A percentile compares a stretch with the other conserved stretches of the same genome.
These are phyloP conservation scores for Cladophialophora immunda DNA, from an alignment of 2,329 filamentous ascomycete species.

Conservation along the genomic window DNA sequence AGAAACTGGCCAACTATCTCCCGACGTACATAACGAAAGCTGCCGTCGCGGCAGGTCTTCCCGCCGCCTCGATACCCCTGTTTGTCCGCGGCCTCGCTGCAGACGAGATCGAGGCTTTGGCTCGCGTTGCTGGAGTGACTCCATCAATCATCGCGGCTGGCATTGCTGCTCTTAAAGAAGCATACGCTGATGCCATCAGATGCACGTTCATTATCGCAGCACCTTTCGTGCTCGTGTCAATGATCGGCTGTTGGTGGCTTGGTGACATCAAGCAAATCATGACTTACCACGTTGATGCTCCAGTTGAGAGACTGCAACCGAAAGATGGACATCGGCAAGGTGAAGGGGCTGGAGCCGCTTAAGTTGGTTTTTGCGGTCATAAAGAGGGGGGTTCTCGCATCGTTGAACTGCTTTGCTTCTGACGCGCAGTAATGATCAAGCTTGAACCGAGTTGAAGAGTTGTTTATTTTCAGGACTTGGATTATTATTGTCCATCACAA, in stretches of 20 bases:
- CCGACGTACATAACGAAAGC: conserved; percentile 26
- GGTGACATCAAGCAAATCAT: conserved; percentile 24
- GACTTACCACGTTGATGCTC: conserved; percentile 30
- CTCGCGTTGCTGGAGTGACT: conserved; percentile 7
- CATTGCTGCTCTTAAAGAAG: conserved; percentile 19
- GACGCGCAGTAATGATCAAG: no score
- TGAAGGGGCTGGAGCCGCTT: no score
- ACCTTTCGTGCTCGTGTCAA: conserved; percentile 22
- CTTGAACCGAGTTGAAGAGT: no score
- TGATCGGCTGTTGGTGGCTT: conserved; percentile 19
- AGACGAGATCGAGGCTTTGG: conserved; percentile 25
- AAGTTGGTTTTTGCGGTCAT: no score
- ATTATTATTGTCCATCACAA: no score
- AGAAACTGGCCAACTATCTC: conserved; percentile 17
- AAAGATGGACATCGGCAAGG: no score
- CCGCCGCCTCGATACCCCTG: neutral
- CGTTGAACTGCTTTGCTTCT: no score
- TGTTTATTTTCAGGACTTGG: no score
- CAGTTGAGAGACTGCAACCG: conserved; percentile 22
- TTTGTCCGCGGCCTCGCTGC: conserved; percentile 18
- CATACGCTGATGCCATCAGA: conserved; percentile 26
- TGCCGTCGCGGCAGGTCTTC: conserved; percentile 25
- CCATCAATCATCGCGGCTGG: conserved; percentile 13
- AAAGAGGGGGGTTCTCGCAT: no score
- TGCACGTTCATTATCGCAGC: conserved; percentile 24